These are phyloP conservation scores for Pythium brassicae DNA, from an alignment of 352 stramenopile species.

Conservation along the genomic window DNA sequence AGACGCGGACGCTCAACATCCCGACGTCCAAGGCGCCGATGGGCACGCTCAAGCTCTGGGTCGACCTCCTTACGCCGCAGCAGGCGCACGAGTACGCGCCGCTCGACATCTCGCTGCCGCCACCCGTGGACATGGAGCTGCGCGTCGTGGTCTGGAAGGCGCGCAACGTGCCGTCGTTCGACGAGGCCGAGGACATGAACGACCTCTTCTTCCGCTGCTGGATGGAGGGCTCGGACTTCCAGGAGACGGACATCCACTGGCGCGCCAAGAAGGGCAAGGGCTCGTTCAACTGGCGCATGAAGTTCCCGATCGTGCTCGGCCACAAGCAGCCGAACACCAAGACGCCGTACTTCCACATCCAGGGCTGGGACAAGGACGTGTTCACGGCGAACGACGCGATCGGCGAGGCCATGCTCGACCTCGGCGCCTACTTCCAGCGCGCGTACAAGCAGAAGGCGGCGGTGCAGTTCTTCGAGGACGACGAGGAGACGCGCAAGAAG, in stretches of 20 bases:
- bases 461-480: slow-evolving; percentile 82
- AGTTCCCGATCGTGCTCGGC: slow-evolving; percentile 87
- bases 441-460: slow-evolving; percentile 75
- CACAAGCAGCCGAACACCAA: slow-evolving; percentile 86
- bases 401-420: slow-evolving; percentile 80
- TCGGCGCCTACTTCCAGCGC: slow-evolving; percentile 65
- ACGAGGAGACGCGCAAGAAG: slow-evolving; percentile 66
- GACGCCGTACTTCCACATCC: slow-evolving; percentile 91
- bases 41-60: slow-evolving; percentile 84
- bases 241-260: slow-evolving; percentile 94
- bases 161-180: slow-evolving; percentile 83
- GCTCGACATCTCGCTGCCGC: slow-evolving; percentile 83
- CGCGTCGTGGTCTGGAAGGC: slow-evolving; percentile 92
- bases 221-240: slow-evolving; percentile 76
- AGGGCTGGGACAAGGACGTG: slow-evolving; percentile 94
- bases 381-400: slow-evolving; percentile 91
- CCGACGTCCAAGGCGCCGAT: slow-evolving; percentile 81
- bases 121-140: slow-evolving; percentile 86
- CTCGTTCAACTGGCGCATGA: slow-evolving; percentile 94
- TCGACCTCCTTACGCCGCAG: slow-evolving; percentile 85
- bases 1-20: slow-evolving; percentile 83
- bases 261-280: slow-evolving; percentile 91
- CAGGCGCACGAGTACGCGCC: slow-evolving; percentile 76
- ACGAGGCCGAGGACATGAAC: slow-evolving; percentile 88
- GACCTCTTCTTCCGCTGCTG: slow-evolving; percentile 91